Percentiles rank a stretch among this genome's conserved stretches.
Conservation (phyloP, 495 filamentous ascomycete genomes). For the Chaetomium tenue region DNA sequence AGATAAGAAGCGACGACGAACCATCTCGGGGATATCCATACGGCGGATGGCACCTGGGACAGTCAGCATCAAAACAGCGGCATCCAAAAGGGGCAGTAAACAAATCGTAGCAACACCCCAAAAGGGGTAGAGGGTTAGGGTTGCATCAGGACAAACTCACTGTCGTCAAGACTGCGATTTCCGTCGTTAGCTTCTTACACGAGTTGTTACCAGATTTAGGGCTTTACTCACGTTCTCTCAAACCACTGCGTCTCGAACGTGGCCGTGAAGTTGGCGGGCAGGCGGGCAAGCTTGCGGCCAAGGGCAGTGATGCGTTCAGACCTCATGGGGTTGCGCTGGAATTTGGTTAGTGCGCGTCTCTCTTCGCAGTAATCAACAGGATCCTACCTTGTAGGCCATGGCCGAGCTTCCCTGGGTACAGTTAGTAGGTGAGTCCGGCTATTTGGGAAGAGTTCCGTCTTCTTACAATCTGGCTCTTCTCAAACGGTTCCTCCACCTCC, state of each 20-base stretch:
- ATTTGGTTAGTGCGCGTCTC: neutral
- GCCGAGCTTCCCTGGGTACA: conserved; percentile 32
- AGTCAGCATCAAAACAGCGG: conserved; percentile 7
- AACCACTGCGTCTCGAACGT: conserved; percentile 87
- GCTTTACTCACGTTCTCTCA: conserved; percentile 56
- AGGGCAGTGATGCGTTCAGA: conserved; percentile 80
- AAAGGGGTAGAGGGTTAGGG: conserved; percentile 17
- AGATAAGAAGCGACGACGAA: neutral
- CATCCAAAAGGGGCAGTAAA: neutral
- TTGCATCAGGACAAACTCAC: conserved; percentile 37
- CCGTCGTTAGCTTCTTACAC: conserved; percentile 17
- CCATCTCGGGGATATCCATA: conserved; percentile 66
- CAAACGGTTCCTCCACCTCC: conserved; percentile 90
- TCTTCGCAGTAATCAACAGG: neutral
- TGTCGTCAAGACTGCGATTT: conserved; percentile 48
- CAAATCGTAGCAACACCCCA: neutral
- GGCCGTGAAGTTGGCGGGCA: conserved; percentile 65
- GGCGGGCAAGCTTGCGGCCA: conserved; percentile 64
- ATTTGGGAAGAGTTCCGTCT: neutral
- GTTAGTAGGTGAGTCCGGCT: neutral
- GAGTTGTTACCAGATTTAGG: conserved; percentile 27
- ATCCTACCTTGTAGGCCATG: conserved; percentile 78
- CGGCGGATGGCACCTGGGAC: conserved; percentile 33
- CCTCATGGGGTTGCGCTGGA: conserved; percentile 60
- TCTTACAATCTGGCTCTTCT: conserved; percentile 66